These are phyloP conservation scores for Diaporthe nobilis DNA, from an alignment of 2,329 filamentous ascomycete genomes.

Conservation along the genomic window DNA sequence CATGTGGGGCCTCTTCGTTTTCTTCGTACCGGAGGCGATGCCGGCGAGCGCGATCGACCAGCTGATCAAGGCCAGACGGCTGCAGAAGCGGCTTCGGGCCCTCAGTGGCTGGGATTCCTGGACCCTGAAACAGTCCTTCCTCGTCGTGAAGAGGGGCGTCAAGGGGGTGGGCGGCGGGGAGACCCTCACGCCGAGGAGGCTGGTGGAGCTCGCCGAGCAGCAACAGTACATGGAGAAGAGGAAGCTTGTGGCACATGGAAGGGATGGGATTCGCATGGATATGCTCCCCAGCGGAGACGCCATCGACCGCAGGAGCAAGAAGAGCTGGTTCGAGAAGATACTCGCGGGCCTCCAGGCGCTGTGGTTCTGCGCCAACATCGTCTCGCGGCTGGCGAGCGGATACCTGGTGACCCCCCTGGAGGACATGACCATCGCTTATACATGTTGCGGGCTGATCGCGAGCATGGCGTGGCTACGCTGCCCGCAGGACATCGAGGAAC, in stretches of 20 bases:
- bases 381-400: background rate
- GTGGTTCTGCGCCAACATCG: slow-evolving; percentile 21
- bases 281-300: background rate
- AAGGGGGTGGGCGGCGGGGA: background rate
- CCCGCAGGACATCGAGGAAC: slow-evolving; percentile 5
- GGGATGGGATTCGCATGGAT: background rate
- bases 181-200: background rate
- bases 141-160: background rate
- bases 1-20: slow-evolving; percentile 5
- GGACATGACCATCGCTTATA: slow-evolving; percentile 7
- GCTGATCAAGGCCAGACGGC: background rate
- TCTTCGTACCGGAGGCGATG: slow-evolving; percentile 1
- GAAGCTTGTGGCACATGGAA: background rate
- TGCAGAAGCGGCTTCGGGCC: background rate
- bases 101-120: background rate
- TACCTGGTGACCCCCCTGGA: background rate
- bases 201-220: background rate
- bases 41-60: slow-evolving; percentile 7
- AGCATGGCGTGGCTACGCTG: slow-evolving; percentile 2
- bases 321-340: slow-evolving; percentile 4
- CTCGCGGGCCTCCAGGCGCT: background rate
- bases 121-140: slow-evolving; percentile 6
- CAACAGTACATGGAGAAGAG: background rate
- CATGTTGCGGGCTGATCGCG: background rate
- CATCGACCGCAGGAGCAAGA: slow-evolving; percentile 7